Conservation (phyloP, 768 basidiomycete genomes). For the Xerocomellus chrysenteron region DNA sequence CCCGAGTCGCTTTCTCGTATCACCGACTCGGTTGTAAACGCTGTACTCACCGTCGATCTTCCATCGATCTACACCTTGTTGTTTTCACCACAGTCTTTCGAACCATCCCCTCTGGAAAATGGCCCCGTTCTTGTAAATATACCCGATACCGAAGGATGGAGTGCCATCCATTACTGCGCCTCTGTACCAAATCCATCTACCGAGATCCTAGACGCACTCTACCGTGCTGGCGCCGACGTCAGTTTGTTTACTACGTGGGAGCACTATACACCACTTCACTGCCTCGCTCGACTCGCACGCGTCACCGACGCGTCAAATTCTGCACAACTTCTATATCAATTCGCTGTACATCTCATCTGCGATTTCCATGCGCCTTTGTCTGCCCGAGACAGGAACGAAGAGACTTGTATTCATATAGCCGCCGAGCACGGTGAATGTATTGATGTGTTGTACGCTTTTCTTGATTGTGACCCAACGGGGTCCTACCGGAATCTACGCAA, state of each 20-base stretch:
- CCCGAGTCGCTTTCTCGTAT: slow-evolving; percentile 40
- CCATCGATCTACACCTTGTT: slow-evolving; percentile 53
- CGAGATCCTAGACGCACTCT: slow-evolving; percentile 66
- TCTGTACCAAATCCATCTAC: slow-evolving; percentile 54
- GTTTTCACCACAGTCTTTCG: slow-evolving; percentile 47
- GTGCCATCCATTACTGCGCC: slow-evolving; percentile 69
- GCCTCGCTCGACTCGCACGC: slow-evolving; percentile 48
- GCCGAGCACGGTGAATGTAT: slow-evolving; percentile 71
- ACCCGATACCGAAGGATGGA: slow-evolving; percentile 69
- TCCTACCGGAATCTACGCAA: slow-evolving; percentile 61
- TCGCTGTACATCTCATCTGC: slow-evolving; percentile 64
- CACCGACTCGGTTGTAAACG: slow-evolving; percentile 55
- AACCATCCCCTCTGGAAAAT: slow-evolving; percentile 39
- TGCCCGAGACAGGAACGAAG: slow-evolving; percentile 62
- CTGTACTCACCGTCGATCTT: slow-evolving; percentile 49
- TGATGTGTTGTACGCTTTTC: slow-evolving; percentile 59
- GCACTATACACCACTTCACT: slow-evolving; percentile 67
- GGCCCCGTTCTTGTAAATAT: slow-evolving; percentile 61
- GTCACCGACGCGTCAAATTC: slow-evolving; percentile 35
- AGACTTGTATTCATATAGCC: slow-evolving; percentile 79
- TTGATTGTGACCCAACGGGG: slow-evolving; percentile 62
- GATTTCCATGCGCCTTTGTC: slow-evolving; percentile 69
- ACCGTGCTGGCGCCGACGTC: slow-evolving; percentile 74
- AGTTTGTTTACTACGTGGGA: slow-evolving; percentile 64
- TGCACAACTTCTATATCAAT: slow-evolving; percentile 47